Base-by-base conservation (phyloP, 164 flowering plant species). In the Hamamelis virginiana region DNA sequence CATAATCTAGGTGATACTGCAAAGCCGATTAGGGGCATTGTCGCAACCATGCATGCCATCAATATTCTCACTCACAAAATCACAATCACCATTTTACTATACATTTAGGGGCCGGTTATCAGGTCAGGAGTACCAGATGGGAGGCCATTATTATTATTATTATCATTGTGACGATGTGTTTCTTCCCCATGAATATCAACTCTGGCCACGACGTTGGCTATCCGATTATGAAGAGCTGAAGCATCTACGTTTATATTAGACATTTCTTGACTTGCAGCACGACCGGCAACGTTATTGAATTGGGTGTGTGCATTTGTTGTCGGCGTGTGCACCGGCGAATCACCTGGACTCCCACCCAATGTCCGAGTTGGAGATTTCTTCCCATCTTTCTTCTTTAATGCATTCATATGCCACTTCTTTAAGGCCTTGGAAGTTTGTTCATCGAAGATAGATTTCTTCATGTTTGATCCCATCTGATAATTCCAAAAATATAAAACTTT, bases 361-460 rank as follows among this genome's bases (percentile, higher is more conserved):
- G 82, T 79, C 67, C 66, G 72, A 1, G 78, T 70, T 4, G 69
- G 57, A 48, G 72, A 3, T n/a, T 74, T 46, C 64, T 67, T 77
- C 28, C 68, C 78, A 10, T 81, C 86, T 0, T 18, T 85, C 77
- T 88, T 87, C 83, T 88, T 86, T 8, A 59, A 57, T 1, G 91
- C 97, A 4, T 80, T 83, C 78, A 73, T 80, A 26, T 81, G 96
- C 97, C 98, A 92, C 26, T 81, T 78, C 82, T 76, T 87, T 13
- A 95, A 77, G 8, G 97, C 98, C 84, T 85, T 92, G 1, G 87
- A 82, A 12, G 97, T 92, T 73, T 92, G 89, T 22, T 92, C 97
- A 19, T 95, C 98, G 53, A 94, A 95, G 10, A 91, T 79, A 5
- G 97, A 84, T 64, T 70, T 78, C 86, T 92, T 95, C 98, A 92